Conservation (phyloP, 2,329 filamentous ascomycete genomes). For the Trichoderma lentiforme region DNA sequence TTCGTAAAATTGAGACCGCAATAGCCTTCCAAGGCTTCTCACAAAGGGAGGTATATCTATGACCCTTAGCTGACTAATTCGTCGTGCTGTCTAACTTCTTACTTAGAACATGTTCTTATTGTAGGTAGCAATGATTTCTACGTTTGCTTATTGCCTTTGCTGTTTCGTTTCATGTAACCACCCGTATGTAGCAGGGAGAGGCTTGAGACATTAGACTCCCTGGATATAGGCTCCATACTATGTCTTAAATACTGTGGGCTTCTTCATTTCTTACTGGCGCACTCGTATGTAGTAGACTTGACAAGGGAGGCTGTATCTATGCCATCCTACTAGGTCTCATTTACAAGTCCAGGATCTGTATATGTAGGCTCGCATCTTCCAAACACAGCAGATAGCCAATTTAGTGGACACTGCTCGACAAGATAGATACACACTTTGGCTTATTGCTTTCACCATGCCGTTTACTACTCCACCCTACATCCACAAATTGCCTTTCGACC, state of each 20-base stretch:
- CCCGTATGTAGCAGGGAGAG: background rate
- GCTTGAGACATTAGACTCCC: background rate
- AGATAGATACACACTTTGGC: background rate
- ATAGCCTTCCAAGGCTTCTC: background rate
- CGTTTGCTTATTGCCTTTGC: background rate
- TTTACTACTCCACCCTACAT: slow-evolving; percentile 21
- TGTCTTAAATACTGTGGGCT: background rate
- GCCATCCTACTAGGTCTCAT: background rate
- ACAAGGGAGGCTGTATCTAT: background rate
- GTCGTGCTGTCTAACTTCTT: background rate
- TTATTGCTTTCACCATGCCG: slow-evolving; percentile 15
- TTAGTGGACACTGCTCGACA: too few relatives aligned
- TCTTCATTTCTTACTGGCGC: background rate
- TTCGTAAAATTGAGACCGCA: background rate
- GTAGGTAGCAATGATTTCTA: background rate
- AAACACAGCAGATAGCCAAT: background rate
- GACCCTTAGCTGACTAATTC: background rate
- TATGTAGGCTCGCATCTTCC: background rate
- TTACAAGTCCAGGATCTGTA: background rate
- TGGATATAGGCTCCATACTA: background rate
- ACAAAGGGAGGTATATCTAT: background rate
- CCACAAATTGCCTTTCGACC: slow-evolving; percentile 16
- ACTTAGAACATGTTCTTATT: background rate
- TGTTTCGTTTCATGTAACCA: background rate
- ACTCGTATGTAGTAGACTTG: background rate